Evolutionary conservation across 306 rosid genomes (phyloP).

Genomic region (Prunus fruticosa): DNA sequence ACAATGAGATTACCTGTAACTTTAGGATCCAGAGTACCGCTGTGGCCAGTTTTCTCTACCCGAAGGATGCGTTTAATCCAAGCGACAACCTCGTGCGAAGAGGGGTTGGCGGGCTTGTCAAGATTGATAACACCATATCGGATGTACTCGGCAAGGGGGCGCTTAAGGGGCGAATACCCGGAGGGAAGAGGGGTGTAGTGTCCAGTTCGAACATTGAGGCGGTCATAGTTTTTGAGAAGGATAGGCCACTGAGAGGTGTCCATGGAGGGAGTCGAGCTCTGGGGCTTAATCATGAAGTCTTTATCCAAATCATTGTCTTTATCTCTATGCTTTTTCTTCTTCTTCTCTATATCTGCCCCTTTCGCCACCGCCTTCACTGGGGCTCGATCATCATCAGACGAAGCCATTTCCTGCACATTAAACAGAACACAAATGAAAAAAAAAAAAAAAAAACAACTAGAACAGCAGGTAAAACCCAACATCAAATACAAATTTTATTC

Average conservation of each 20-base stretch:
- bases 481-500: background rate
- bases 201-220: conserved; percentile 81
- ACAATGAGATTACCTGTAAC: conserved; percentile 83
- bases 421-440: background rate
- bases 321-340: conserved; percentile 39
- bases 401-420: conserved; percentile 16
- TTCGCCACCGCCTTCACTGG: conserved; percentile 34
- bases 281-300: conserved; percentile 69
- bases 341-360: conserved; percentile 47
- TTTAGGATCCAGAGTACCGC: conserved; percentile 84
- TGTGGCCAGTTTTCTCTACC: conserved; percentile 76
- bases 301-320: conserved; percentile 20
- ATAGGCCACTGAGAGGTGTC: conserved; percentile 84
- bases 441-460: background rate
- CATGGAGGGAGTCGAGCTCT: conserved; percentile 56
- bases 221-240: conserved; percentile 80
- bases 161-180: conserved; percentile 70
- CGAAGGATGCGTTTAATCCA: conserved; percentile 81
- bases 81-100: conserved; percentile 89
- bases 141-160: conserved; percentile 67
- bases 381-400: background rate
- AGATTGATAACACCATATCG: conserved; percentile 74
- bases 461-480: background rate
- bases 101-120: conserved; percentile 82
- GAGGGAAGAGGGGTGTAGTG: conserved; percentile 84